These are phyloP conservation scores for Diaporthe ilicicola DNA, from an alignment of 2,329 filamentous ascomycete species.

Conservation along the genomic window DNA sequence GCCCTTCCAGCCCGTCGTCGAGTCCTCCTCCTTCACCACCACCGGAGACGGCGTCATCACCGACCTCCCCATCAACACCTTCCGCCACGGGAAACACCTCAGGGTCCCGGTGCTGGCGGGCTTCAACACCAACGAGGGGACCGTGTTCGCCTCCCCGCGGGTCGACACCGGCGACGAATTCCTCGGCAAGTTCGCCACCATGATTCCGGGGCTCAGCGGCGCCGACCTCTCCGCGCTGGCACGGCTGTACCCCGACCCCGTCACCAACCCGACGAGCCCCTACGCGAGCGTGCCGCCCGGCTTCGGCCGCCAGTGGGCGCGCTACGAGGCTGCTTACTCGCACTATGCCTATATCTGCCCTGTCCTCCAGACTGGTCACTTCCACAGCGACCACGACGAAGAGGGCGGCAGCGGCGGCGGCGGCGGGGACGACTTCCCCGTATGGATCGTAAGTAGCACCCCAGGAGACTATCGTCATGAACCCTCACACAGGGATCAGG, in stretches of 20 bases:
- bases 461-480: no score
- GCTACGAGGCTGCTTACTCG: conserved; percentile 68
- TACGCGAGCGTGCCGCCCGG: conserved; percentile 49
- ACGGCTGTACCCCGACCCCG: conserved; percentile 70
- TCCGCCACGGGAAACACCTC: conserved; percentile 61
- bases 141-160: conserved; percentile 65
- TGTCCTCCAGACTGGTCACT: conserved; percentile 66
- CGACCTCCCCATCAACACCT: conserved; percentile 66
- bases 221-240: conserved; percentile 64
- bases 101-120: conserved; percentile 72
- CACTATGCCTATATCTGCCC: conserved; percentile 73
- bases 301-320: conserved; percentile 63
- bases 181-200: conserved; percentile 64
- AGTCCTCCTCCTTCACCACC: conserved; percentile 42
- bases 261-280: conserved; percentile 46
- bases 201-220: conserved; percentile 65
- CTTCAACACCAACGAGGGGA: conserved; percentile 76
- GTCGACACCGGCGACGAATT: conserved; percentile 61
- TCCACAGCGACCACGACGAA: conserved; percentile 35
- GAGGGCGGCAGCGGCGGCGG: not conserved
- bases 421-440: not conserved
- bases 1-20: conserved; percentile 77
- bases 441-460: conserved; percentile 16
- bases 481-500: no score
- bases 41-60: conserved; percentile 58